Percentiles rank a stretch among this genome's conserved stretches.
Evolutionary conservation across 495 filamentous ascomycete species (phyloP).

Genomic region (Haplographium delicatum): DNA sequence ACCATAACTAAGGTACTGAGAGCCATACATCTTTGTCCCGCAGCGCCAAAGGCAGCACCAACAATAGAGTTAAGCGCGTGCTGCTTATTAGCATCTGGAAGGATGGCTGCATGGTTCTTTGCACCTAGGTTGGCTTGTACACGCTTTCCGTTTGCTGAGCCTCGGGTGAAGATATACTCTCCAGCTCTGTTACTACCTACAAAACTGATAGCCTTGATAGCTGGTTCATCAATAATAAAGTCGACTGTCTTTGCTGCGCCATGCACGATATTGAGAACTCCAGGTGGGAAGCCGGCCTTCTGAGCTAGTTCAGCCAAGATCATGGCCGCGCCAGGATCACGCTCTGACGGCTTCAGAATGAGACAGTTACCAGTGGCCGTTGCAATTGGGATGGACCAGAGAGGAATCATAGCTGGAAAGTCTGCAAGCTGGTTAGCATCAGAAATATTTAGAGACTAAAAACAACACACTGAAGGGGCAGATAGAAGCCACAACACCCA

Average conservation of each 20-base stretch:
- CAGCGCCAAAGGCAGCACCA: slow-evolving; percentile 93
- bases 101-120: slow-evolving; percentile 95
- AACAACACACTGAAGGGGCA: slow-evolving; percentile 90
- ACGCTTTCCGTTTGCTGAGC: slow-evolving; percentile 81
- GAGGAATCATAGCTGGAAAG: slow-evolving; percentile 98
- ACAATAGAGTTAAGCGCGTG: slow-evolving; percentile 91
- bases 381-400: slow-evolving; percentile 95
- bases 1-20: slow-evolving; percentile 91
- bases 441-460: neutral
- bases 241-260: slow-evolving; percentile 88
- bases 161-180: slow-evolving; percentile 92
- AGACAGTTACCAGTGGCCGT: slow-evolving; percentile 92
- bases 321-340: slow-evolving; percentile 97
- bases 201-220: slow-evolving; percentile 97
- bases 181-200: slow-evolving; percentile 95
- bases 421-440: slow-evolving; percentile 44
- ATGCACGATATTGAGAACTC: slow-evolving; percentile 93
- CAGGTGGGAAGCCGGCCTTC: slow-evolving; percentile 89
- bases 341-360: slow-evolving; percentile 95
- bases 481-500: slow-evolving; percentile 94
- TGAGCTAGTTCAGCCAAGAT: slow-evolving; percentile 89
- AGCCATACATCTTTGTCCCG: slow-evolving; percentile 97
- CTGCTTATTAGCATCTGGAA: slow-evolving; percentile 98
- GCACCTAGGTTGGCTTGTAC: slow-evolving; percentile 98
- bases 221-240: slow-evolving; percentile 94